Evolutionary conservation across 2,329 filamentous ascomycete species (phyloP).

Genomic region (Phoma sp.): DNA sequence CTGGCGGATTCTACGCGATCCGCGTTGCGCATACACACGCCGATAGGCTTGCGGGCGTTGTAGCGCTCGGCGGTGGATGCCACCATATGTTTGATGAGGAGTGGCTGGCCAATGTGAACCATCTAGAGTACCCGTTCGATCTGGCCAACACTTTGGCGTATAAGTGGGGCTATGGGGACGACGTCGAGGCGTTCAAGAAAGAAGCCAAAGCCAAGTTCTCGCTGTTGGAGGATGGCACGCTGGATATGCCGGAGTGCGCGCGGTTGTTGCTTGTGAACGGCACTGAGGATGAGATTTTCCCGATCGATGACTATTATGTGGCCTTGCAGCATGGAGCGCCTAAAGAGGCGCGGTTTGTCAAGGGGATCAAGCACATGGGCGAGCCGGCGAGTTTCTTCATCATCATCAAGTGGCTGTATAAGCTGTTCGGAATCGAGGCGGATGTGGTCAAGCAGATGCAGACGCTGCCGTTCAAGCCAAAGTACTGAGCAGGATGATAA

Average conservation of each 20-base stretch:
- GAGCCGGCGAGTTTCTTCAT: constrained; percentile 58
- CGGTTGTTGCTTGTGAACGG: constrained; percentile 63
- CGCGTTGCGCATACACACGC: constrained; percentile 64
- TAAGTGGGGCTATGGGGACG: constrained; percentile 53
- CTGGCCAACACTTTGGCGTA: constrained; percentile 58
- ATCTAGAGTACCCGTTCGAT: constrained; percentile 66
- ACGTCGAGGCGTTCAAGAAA: constrained; percentile 52
- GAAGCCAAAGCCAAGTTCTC: constrained; percentile 59
- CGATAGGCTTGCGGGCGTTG: constrained; percentile 57
- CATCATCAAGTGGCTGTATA: constrained; percentile 57
- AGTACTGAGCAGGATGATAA: constrained; percentile 21
- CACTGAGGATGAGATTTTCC: constrained; percentile 66
- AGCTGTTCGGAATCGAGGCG: constrained; percentile 53
- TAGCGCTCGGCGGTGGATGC: constrained; percentile 62
- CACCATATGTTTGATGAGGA: constrained; percentile 61
- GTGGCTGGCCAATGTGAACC: constrained; percentile 62
- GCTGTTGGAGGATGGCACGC: constrained; percentile 60
- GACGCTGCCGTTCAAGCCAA: constrained; percentile 55
- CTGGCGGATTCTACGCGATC: constrained; percentile 65
- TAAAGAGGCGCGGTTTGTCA: constrained; percentile 59
- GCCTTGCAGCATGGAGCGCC: constrained; percentile 59
- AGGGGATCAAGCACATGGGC: constrained; percentile 57
- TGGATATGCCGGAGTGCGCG: constrained; percentile 57
- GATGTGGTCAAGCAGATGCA: constrained; percentile 53
- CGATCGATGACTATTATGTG: constrained; percentile 65